phyloP scores from a whole-genome alignment of 2,329 filamentous ascomycete genomes.

The Colletotrichum sp. region DNA sequence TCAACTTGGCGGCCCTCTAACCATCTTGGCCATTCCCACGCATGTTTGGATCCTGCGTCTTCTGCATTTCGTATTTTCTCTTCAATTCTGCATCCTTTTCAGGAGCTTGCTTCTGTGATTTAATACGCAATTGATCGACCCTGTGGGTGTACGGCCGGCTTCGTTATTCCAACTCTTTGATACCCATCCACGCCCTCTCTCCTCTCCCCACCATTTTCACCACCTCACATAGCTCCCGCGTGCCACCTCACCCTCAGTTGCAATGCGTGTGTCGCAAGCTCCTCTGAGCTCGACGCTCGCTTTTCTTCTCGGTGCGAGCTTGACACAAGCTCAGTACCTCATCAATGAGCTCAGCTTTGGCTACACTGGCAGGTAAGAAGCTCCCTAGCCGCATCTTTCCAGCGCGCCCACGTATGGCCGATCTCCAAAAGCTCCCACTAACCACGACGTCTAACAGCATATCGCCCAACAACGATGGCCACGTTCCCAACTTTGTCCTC shows the following conservation, averaged over 20 bases:
- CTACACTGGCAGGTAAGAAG: slow-evolving; percentile 63
- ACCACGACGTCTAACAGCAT: slow-evolving; percentile 9
- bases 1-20: slow-evolving; percentile 19
- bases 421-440: neutral
- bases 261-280: slow-evolving; percentile 45
- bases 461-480: slow-evolving; percentile 18
- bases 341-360: slow-evolving; percentile 82
- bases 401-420: neutral
- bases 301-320: slow-evolving; percentile 48
- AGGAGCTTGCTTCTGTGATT: slow-evolving; percentile 13
- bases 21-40: slow-evolving; percentile 5
- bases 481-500: slow-evolving; percentile 60
- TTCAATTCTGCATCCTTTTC: slow-evolving; percentile 9
- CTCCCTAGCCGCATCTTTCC: neutral
- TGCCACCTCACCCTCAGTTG: slow-evolving; percentile 25
- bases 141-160: slow-evolving; percentile 12
- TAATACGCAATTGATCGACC: slow-evolving; percentile 18
- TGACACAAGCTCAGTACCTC: slow-evolving; percentile 68
- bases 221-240: neutral
- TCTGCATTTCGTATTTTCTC: slow-evolving; percentile 4
- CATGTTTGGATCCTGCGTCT: slow-evolving; percentile 4
- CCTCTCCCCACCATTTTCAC: neutral
- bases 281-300: slow-evolving; percentile 37
- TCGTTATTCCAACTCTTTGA: slow-evolving; percentile 8
- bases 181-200: neutral